phyloP scores from a whole-genome alignment of 176 grass and related monocot genomes.

The Musa troglodytarum region DNA sequence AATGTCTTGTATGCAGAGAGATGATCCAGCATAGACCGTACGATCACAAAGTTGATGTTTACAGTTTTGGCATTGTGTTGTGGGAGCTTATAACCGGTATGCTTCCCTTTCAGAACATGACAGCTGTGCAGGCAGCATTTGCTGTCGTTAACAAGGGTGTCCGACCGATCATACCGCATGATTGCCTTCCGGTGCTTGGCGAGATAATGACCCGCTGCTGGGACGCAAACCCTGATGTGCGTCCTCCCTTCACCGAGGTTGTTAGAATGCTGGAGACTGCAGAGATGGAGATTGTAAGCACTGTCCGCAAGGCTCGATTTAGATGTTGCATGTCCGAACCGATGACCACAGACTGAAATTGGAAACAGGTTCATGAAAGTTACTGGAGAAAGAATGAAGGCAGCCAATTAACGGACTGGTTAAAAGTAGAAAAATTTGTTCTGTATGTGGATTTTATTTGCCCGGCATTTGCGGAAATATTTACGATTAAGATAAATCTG shows the following conservation, averaged over 20 bases:
- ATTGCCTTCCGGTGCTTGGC: constrained; percentile 67
- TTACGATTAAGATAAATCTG: neutral
- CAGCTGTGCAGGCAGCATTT: constrained; percentile 91
- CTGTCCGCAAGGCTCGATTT: constrained; percentile 82
- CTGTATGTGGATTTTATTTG: neutral
- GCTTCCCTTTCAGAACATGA: constrained; percentile 96
- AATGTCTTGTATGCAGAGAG: constrained; percentile 44
- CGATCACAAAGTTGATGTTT: constrained; percentile 95
- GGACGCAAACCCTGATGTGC: constrained; percentile 82
- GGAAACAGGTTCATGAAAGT: no score
- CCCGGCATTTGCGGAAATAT: neutral
- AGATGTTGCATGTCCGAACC: constrained; percentile 83
- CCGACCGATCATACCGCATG: constrained; percentile 67
- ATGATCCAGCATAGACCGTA: constrained; percentile 99
- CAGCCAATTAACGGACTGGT: neutral
- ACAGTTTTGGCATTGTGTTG: constrained; percentile 89
- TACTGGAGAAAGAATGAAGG: neutral
- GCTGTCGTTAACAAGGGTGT: constrained; percentile 88
- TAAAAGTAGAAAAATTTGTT: constrained; percentile 8
- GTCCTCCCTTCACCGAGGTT: constrained; percentile 77
- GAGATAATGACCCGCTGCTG: constrained; percentile 96
- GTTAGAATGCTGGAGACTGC: constrained; percentile 90
- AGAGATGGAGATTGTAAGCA: constrained; percentile 69
- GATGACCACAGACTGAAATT: constrained; percentile 72
- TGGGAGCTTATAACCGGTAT: constrained; percentile 98